phyloP scores from a whole-genome alignment of 192 early-diverging fungal genomes.

The Entophlyctis luteolus region DNA sequence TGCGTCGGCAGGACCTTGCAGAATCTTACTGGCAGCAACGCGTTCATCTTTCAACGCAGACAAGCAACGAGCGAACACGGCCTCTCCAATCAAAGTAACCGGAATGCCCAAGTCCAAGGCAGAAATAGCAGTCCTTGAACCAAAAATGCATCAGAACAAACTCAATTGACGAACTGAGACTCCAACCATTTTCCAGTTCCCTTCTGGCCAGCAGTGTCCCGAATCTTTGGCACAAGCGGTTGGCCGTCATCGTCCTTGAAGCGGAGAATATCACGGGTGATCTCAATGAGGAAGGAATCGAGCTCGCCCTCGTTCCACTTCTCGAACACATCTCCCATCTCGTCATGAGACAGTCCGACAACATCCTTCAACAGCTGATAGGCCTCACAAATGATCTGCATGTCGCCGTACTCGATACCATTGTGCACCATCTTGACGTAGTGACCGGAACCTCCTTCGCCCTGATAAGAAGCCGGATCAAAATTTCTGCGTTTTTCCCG shows the following conservation, averaged over 20 bases:
- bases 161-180: constrained; percentile 4
- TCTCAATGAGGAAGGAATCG: constrained; percentile 95
- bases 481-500: too few species aligned
- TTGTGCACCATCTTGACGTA: constrained; percentile 99
- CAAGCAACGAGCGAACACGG: constrained; percentile 93
- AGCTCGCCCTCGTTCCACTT: constrained; percentile 97
- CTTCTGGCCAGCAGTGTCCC: constrained; percentile 86
- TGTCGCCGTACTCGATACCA: constrained; percentile 99
- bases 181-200: constrained; percentile 23
- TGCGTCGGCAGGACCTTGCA: constrained; percentile 74
- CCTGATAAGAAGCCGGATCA: too few species aligned
- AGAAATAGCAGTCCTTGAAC: constrained; percentile 92
- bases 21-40: constrained; percentile 78
- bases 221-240: constrained; percentile 89
- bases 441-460: constrained; percentile 92
- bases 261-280: constrained; percentile 86
- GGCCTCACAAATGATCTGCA: constrained; percentile 96
- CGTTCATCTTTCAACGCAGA: constrained; percentile 96
- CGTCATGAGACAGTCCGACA: constrained; percentile 73
- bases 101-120: constrained; percentile 93
- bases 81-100: constrained; percentile 96
- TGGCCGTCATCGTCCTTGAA: constrained; percentile 87
- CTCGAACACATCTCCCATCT: constrained; percentile 83
- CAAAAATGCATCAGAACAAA: not conserved
- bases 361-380: constrained; percentile 90